phyloP scores from a whole-genome alignment of 2,329 filamentous ascomycete genomes.

The Cylindrodendrum hubeiense region DNA sequence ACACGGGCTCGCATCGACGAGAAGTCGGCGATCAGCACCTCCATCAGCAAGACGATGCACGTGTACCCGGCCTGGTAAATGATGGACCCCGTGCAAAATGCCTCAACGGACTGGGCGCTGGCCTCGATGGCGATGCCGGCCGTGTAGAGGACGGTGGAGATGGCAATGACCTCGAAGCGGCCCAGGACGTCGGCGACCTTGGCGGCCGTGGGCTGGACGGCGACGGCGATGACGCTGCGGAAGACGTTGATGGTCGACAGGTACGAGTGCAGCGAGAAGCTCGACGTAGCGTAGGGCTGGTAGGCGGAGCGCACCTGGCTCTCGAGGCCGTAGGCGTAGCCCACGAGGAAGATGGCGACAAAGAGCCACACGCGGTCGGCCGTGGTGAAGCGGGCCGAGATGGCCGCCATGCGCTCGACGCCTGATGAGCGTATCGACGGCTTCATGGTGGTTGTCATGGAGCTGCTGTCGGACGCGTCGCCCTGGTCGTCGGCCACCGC shows the following conservation, averaged over 20 bases:
- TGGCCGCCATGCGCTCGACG: slow-evolving; percentile 65
- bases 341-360: slow-evolving; percentile 68
- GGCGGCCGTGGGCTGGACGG: slow-evolving; percentile 68
- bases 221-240: slow-evolving; percentile 70
- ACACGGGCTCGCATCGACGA: slow-evolving; percentile 70
- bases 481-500: neutral
- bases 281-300: slow-evolving; percentile 66
- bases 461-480: neutral
- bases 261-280: slow-evolving; percentile 65
- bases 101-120: slow-evolving; percentile 58
- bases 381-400: slow-evolving; percentile 59
- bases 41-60: slow-evolving; percentile 66
- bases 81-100: slow-evolving; percentile 66
- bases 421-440: slow-evolving; percentile 48
- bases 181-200: slow-evolving; percentile 75
- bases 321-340: slow-evolving; percentile 71
- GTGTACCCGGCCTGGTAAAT: slow-evolving; percentile 72
- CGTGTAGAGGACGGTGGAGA: slow-evolving; percentile 69
- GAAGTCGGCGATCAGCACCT: slow-evolving; percentile 72
- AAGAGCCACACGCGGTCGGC: slow-evolving; percentile 65
- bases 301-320: slow-evolving; percentile 64
- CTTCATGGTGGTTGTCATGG: slow-evolving; percentile 15
- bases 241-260: slow-evolving; percentile 70
- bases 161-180: slow-evolving; percentile 67
- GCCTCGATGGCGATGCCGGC: slow-evolving; percentile 67